phyloP scores from a whole-genome alignment of 2,329 filamentous ascomycete species.

The Sordariomycetes sp. region DNA sequence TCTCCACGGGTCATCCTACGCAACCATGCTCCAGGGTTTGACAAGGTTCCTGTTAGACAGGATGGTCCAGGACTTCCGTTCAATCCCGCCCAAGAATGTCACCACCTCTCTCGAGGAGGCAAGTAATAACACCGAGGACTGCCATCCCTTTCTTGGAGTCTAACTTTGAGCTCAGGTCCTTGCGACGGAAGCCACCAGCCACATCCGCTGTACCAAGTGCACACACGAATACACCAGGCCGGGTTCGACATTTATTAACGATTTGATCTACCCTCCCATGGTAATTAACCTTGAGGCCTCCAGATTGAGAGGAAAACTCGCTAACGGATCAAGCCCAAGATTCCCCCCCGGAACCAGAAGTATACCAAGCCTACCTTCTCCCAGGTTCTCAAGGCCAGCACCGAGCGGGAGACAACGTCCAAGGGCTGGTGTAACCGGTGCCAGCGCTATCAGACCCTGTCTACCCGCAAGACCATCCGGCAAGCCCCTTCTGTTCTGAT shows the following conservation, averaged over 20 bases:
- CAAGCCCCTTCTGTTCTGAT: conserved; percentile 75
- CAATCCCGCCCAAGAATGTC: conserved; percentile 38
- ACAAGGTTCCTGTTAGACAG: conserved; percentile 77
- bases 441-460: conserved; percentile 77
- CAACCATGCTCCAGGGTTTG: conserved; percentile 73
- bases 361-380: conserved; percentile 59
- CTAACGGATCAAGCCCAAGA: conserved; percentile 16
- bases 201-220: conserved; percentile 77
- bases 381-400: conserved; percentile 79
- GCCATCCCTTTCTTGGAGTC: background rate
- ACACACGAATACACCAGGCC: conserved; percentile 72
- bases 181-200: conserved; percentile 56
- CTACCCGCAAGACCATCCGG: conserved; percentile 73
- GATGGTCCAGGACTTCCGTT: conserved; percentile 63
- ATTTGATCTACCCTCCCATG: conserved; percentile 65
- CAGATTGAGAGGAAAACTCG: background rate
- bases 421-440: conserved; percentile 91
- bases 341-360: conserved; percentile 28
- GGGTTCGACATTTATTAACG: conserved; percentile 70
- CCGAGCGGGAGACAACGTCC: conserved; percentile 79
- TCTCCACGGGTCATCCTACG: conserved; percentile 56
- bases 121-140: background rate
- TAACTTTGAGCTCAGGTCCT: conserved; percentile 28
- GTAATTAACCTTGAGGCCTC: conserved; percentile 15
- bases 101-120: conserved; percentile 59